Evolutionary conservation across 495 filamentous ascomycete species (phyloP), one percentile per base, ranked within the genome.

Genomic region (Patellaria atrata): DNA sequence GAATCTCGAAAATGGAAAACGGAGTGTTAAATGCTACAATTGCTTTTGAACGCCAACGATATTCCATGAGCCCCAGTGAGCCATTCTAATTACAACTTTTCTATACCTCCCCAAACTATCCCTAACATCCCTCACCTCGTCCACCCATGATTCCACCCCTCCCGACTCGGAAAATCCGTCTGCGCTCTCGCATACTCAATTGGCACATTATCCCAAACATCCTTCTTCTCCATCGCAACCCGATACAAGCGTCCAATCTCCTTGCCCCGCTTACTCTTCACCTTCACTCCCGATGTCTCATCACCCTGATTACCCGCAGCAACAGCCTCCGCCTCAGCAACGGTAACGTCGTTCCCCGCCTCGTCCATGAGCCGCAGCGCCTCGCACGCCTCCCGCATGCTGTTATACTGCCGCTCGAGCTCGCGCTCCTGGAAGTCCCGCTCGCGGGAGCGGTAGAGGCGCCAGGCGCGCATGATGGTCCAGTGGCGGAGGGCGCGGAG

Each of bases 391-490:
- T 58, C 53, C 33, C 65, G 61, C 80, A 92, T 92, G 47, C 65
- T 68, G 59, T 83, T 75, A 57, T 84, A 80, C 64, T 77, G 75
- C 30, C 75, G 63, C 61, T 80, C 64, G 24, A 89, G 63, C 48
- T 74, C 74, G 21, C 61, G 56, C 50, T 77, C 67, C 29, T 73
- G 65, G 27, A 54, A 55, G 22, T 63, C 62, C 30, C 73, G 73
- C 55, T 72, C 65, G 47, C 76, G 62, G 35, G 70, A 63, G 46
- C 71, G 71, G 60, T 73, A 73, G 27, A 92, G 57, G 40, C 79
- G 63, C 79, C 83, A 94, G 14, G 86, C 89, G 45, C 89, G 84
- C 62, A 96, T 86, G 64, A 99, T 96, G 33, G 89, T 94, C 89
- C 91, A 99, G 65, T 99, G 89, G 16, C 89, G 80, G 45, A 96